Base-by-base conservation (phyloP, 257 asterid species). In the Solanum tarapatanum region DNA sequence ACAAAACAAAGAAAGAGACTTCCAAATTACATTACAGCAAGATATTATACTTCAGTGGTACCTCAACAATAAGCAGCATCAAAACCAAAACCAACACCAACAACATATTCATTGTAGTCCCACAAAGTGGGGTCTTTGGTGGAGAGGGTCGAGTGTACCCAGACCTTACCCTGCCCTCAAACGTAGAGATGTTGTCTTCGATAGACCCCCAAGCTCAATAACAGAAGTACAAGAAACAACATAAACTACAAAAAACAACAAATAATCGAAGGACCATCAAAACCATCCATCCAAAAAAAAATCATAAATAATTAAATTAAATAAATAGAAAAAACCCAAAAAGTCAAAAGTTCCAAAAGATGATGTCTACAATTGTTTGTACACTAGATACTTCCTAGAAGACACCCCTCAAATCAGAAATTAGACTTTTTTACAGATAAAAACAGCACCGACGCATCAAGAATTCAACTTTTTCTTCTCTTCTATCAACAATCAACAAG, bases 281-380 rank as follows among this genome's bases (percentile, higher is more conserved):
- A 58, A 30, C 39, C 43, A 80, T 11, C 77, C 73, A 82, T 80
- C 73, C 84, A 82, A 35, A 58, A 41, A 86, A 11, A 17, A 2
- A 8, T 1, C 12, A 82, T 30, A 6, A 48, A 82, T 48, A 82
- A 82, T 2, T 82, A 28, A 48, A 82, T 16, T 48, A 45, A 82
- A 80, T 28, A 45, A 45, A 28, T 82, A 82, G 17, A 10, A 28
- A 80, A 80, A 41, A 37, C 23, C 17, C 64, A 28, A 48, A 86
- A 72, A 77, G 86, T 88, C 82, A 87, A 90, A 89, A 73, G 62
- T 4, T 75, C 83, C 83, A 77, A 19, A 86, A 87, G 82, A 84
- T 73, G 84, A 86, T 66, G 33, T 60, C 87, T 76, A 70, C 58
- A 86, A 89, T 88, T 84, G 88, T 66, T 87, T 84, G 87, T 89